A percentile compares a stretch with the other conserved stretches of the same genome.
Evolutionary conservation across 441 rosid species (phyloP).

Genomic region (Breynia disticha): DNA sequence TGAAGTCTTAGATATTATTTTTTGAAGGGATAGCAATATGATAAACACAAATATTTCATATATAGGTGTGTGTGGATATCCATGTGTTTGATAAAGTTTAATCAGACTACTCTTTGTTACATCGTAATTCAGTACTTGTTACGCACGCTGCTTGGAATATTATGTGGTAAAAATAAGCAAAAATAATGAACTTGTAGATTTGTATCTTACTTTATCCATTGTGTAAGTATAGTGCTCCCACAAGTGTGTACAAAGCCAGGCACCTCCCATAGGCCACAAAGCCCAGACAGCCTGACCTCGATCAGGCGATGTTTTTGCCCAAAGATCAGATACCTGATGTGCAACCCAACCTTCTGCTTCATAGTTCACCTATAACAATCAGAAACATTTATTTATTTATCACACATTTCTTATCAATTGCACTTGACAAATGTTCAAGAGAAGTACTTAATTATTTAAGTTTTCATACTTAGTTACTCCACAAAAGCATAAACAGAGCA

Average conservation of each 20-base stretch:
- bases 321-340: constrained; percentile 54
- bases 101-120: no score
- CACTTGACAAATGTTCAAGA: neutral
- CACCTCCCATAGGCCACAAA: constrained; percentile 76
- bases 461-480: no score
- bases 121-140: no score
- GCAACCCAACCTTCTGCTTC: constrained; percentile 53
- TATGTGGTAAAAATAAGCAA: neutral
- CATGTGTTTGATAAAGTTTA: no score
- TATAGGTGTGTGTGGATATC: no score
- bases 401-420: neutral
- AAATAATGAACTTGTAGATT: neutral
- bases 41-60: no score
- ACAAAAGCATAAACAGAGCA: no score
- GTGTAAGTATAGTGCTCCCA: constrained; percentile 66
- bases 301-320: constrained; percentile 72
- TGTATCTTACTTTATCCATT: constrained; percentile 40
- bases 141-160: no score
- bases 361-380: constrained; percentile 48
- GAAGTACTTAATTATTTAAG: neutral
- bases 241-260: constrained; percentile 67
- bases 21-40: no score
- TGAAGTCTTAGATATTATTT: no score
- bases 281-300: constrained; percentile 50
- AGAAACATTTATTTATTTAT: neutral